A percentile compares a stretch with the other conserved stretches of the same genome.
phyloP scores from a whole-genome alignment of 176 grass and related monocot species.

The Otatea glauca region DNA sequence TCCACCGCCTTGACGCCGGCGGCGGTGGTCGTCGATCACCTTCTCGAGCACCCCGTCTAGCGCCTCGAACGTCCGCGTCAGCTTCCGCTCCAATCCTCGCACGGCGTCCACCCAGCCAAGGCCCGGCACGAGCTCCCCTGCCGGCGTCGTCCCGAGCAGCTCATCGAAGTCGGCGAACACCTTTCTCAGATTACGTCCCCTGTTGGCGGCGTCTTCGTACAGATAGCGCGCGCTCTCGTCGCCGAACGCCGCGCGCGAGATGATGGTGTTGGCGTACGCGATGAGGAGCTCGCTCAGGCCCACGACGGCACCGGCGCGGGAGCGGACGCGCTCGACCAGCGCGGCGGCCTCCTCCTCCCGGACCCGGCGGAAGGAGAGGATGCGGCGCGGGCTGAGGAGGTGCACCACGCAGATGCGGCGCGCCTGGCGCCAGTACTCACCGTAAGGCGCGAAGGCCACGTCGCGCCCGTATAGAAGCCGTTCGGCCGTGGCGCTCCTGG shows the following conservation, averaged over 20 bases:
- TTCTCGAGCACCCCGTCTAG: slow-evolving; percentile 32
- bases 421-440: slow-evolving; percentile 56
- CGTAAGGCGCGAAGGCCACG: slow-evolving; percentile 58
- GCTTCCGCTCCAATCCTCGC: slow-evolving; percentile 8
- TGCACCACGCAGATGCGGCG: slow-evolving; percentile 51
- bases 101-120: slow-evolving; percentile 56
- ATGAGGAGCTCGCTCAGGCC: slow-evolving; percentile 10
- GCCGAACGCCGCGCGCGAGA: slow-evolving; percentile 17
- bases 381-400: slow-evolving; percentile 35
- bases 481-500: not conserved
- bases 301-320: not conserved
- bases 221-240: not conserved
- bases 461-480: slow-evolving; percentile 39
- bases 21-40: slow-evolving; percentile 37
- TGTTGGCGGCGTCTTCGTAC: not conserved
- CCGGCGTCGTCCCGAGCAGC: slow-evolving; percentile 2
- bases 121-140: slow-evolving; percentile 47
- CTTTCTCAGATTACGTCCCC: not conserved
- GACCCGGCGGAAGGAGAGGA: slow-evolving; percentile 37
- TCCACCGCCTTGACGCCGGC: not conserved
- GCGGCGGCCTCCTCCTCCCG: slow-evolving; percentile 36
- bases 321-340: slow-evolving; percentile 17
- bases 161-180: not conserved
- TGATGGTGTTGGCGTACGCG: not conserved
- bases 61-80: slow-evolving; percentile 21